Evolutionary conservation across 371 early-diverging fungal species (phyloP).

Genomic region (Mucor saturninus): DNA sequence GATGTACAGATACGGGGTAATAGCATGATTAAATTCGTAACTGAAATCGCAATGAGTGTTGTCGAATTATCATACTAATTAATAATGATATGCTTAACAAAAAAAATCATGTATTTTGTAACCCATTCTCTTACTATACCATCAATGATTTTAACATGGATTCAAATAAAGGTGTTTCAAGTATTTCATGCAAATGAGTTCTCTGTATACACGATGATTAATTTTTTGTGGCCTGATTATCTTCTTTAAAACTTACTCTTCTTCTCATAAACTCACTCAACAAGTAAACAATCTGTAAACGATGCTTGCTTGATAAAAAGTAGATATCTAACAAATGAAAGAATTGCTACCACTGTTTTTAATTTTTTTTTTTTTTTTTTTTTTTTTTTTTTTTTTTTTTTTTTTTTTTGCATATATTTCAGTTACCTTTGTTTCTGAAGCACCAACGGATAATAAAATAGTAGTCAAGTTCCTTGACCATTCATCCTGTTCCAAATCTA

Average conservation of each 20-base stretch:
- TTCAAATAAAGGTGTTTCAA: conserved; percentile 61
- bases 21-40: conserved; percentile 69
- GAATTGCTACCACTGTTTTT: conserved; percentile 37
- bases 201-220: conserved; percentile 32
- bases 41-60: conserved; percentile 62
- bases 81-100: too few relatives aligned
- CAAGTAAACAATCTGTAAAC: conserved; percentile 60
- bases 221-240: neutral
- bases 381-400: neutral
- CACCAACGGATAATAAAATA: conserved; percentile 42
- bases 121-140: conserved; percentile 66
- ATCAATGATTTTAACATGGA: conserved; percentile 64
- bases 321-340: conserved; percentile 58
- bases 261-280: conserved; percentile 61
- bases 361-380: neutral
- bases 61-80: conserved; percentile 68
- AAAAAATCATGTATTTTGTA: too few relatives aligned
- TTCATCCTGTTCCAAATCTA: conserved; percentile 51
- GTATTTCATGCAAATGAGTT: conserved; percentile 64
- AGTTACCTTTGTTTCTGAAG: conserved; percentile 49
- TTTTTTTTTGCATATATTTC: neutral
- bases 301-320: conserved; percentile 58
- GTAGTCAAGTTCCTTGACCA: conserved; percentile 49
- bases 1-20: conserved; percentile 69
- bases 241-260: conserved; percentile 41